Percentiles rank a stretch among this genome's conserved stretches.
These are phyloP conservation scores for Aureobasidium zeae DNA, from an alignment of 2,329 filamentous ascomycete genomes.

Conservation along the genomic window DNA sequence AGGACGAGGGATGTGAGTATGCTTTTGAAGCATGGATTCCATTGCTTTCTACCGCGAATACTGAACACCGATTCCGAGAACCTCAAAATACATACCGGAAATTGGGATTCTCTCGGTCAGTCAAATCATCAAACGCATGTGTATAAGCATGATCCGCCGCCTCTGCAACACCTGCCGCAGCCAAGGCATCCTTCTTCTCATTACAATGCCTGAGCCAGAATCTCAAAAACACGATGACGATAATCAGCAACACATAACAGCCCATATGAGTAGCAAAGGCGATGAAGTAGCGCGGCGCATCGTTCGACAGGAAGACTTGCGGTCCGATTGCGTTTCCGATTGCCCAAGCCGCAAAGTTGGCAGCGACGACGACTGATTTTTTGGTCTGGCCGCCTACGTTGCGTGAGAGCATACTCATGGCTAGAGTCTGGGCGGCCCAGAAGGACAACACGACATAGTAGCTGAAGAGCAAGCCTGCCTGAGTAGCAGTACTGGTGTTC, in stretches of 20 bases:
- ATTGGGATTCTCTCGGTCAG: conserved; percentile 25
- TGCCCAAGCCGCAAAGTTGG: conserved; percentile 58
- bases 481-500: conserved; percentile 47
- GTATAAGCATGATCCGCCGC: conserved; percentile 19
- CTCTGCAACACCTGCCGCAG: conserved; percentile 21
- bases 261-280: conserved; percentile 61
- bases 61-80: no score
- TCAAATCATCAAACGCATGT: conserved; percentile 27
- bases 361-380: conserved; percentile 57
- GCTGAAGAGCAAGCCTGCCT: conserved; percentile 58
- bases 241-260: conserved; percentile 48
- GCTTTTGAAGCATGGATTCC: no score
- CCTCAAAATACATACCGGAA: conserved; percentile 29
- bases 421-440: conserved; percentile 51
- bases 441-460: conserved; percentile 73
- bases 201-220: conserved; percentile 36
- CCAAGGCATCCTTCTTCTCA: conserved; percentile 29
- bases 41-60: no score
- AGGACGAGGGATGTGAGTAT: no score
- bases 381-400: conserved; percentile 68
- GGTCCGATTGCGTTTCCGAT: conserved; percentile 59
- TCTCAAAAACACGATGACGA: conserved; percentile 28
- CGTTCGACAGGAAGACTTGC: conserved; percentile 53
- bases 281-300: conserved; percentile 58
- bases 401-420: conserved; percentile 52